phyloP scores from a whole-genome alignment of 306 rosid species.

The Luffa acutangula region DNA sequence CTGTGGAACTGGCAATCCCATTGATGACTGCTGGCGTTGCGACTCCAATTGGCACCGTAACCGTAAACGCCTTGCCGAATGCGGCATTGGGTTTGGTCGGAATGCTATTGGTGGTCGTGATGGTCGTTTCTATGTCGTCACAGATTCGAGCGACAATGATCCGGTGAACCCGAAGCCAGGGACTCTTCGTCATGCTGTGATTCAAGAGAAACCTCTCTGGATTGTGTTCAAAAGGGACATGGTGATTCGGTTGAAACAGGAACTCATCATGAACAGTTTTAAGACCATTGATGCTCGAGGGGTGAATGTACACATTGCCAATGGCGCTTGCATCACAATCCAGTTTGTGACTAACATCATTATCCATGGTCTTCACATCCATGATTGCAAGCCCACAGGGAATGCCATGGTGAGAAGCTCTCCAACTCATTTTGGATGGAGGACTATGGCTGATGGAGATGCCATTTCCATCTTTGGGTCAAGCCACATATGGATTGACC shows the following conservation, averaged over 20 bases:
- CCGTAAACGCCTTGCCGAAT: slow-evolving; percentile 93
- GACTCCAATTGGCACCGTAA: slow-evolving; percentile 71
- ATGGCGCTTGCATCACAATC: slow-evolving; percentile 82
- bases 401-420: slow-evolving; percentile 99
- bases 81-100: slow-evolving; percentile 96
- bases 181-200: slow-evolving; percentile 84
- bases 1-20: slow-evolving; percentile 96
- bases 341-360: slow-evolving; percentile 82
- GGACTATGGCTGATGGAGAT: slow-evolving; percentile 99
- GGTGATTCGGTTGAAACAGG: slow-evolving; percentile 95
- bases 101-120: slow-evolving; percentile 98
- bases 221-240: slow-evolving; percentile 95
- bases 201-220: slow-evolving; percentile 85
- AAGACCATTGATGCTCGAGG: slow-evolving; percentile 98
- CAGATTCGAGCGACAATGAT: slow-evolving; percentile 69
- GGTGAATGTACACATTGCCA: slow-evolving; percentile 89
- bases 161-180: slow-evolving; percentile 95
- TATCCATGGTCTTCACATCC: slow-evolving; percentile 90
- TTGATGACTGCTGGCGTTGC: slow-evolving; percentile 99
- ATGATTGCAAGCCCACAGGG: slow-evolving; percentile 94
- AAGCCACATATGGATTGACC: slow-evolving; percentile 96
- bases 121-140: slow-evolving; percentile 86
- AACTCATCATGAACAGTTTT: slow-evolving; percentile 87
- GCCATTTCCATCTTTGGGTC: slow-evolving; percentile 86
- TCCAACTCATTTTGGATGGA: slow-evolving; percentile 85